Percentiles rank a stretch among this genome's conserved stretches.
These are phyloP conservation scores for Naganishia vishniacii DNA, from an alignment of 768 basidiomycete species.

Conservation along the genomic window DNA sequence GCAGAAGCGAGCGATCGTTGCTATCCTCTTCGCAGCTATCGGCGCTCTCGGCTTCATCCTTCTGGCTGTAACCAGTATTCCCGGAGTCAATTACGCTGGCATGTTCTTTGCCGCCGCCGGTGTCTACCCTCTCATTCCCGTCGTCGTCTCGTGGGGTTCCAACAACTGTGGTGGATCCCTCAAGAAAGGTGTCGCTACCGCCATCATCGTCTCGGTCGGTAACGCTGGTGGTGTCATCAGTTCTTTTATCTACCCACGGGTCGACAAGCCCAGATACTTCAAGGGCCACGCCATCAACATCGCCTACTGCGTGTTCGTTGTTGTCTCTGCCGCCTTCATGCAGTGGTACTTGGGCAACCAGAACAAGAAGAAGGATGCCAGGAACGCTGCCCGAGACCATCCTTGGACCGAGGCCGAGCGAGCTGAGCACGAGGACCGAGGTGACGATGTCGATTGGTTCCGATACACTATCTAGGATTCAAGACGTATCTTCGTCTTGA, in stretches of 20 bases:
- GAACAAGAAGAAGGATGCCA: conserved; percentile 31
- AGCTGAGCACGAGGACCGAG: conserved; percentile 29
- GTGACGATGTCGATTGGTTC: conserved; percentile 35
- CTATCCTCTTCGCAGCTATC: conserved; percentile 26
- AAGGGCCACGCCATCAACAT: conserved; percentile 35
- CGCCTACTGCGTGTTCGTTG: conserved; percentile 29
- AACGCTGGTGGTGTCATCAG: conserved; percentile 35
- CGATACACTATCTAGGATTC: conserved; percentile 29
- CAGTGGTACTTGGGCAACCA: conserved; percentile 17
- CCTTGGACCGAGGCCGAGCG: conserved; percentile 31
- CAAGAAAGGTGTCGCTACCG: conserved; percentile 34
- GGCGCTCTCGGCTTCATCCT: conserved; percentile 34
- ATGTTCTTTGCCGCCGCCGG: conserved; percentile 34
- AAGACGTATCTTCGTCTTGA: no score
- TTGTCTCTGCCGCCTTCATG: conserved; percentile 30
- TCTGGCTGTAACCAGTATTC: conserved; percentile 26
- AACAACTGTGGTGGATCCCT: conserved; percentile 36
- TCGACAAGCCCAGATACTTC: conserved; percentile 29
- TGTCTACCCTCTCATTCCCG: conserved; percentile 35
- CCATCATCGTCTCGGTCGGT: conserved; percentile 34
- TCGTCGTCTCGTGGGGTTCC: conserved; percentile 35
- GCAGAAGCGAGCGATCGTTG: conserved; percentile 33
- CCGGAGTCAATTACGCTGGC: conserved; percentile 32
- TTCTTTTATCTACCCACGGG: conserved; percentile 33
- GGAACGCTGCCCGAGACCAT: conserved; percentile 23